Evolutionary conservation across 73 alveolate species (phyloP), one percentile per base, ranked within the genome.

Genomic region (Halteria grandinella): DNA sequence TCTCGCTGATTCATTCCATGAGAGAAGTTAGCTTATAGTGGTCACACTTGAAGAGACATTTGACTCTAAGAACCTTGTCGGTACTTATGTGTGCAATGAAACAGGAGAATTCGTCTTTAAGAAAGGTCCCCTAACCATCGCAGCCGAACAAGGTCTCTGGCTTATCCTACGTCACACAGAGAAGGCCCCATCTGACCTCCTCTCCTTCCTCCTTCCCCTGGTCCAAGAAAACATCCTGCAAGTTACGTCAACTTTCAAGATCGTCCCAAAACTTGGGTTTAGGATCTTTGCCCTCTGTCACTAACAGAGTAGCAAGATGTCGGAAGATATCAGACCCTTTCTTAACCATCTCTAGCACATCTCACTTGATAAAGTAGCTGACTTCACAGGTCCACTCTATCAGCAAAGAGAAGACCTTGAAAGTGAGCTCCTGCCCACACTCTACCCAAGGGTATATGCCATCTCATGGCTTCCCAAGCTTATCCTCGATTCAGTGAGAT

Each of bases 21-120:
- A 17, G n/a, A 27, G 27, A 62, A 15, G 32, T 28, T 53, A 48
- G 4, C 18, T 18, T 18, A 50, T 70, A 1, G 83, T 70, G 6
- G 83, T 70, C 15, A 70, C 83, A 0, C 49, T 92, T 48, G 98
- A 92, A 24, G 91, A 85, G 54, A 75, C 90, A 28, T 69, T 86
- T 31, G 98, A 92, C 57, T 62, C 90, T 14, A 88, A 93, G 70
- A 79, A 83, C 55, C 62, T 93, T 25, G 72, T 93, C 0, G 98
- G 98, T 14, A 72, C 92, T 18, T 93, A 89, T 57, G 91, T 89
- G 11, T 90, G 96, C 70, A 69, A 91, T 39, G 96, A 93, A 69
- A 20, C 75, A 20, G 97, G 97, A 36, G 96, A 85, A 17, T 89
- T 93, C 71, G 83, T 63, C 5, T 91, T 85, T 69, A 86, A 86